Evolutionary conservation across 306 rosid species (phyloP).

Genomic region (Corylus americana): DNA sequence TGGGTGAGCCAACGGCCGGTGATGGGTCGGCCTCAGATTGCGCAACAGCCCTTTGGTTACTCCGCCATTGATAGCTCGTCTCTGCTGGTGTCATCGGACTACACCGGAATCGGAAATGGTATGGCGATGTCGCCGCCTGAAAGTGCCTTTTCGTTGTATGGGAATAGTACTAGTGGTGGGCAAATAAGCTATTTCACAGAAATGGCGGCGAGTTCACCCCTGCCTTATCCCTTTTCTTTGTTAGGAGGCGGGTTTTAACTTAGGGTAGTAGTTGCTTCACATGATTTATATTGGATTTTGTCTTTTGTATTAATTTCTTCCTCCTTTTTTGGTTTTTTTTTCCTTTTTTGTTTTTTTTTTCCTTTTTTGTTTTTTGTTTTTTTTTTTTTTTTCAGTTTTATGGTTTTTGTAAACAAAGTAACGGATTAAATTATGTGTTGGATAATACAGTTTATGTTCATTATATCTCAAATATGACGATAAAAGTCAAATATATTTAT

Average conservation of each 20-base stretch:
- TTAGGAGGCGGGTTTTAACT: conserved; percentile 72
- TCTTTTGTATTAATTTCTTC: conserved; percentile 24
- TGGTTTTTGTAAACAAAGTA: too few species aligned
- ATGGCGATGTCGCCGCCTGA: conserved; percentile 24
- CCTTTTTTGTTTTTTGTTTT: too few species aligned
- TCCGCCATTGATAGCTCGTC: conserved; percentile 22
- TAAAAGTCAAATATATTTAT: too few species aligned
- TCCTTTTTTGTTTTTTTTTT: neutral
- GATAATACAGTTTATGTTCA: too few species aligned
- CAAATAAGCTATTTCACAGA: conserved; percentile 43
- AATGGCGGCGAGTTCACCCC: conserved; percentile 48
- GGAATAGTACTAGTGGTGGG: conserved; percentile 19
- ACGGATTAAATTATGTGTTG: too few species aligned
- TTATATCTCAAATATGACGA: too few species aligned
- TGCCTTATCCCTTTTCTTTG: conserved; percentile 93
- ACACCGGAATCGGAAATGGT: neutral
- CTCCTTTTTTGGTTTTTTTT: neutral
- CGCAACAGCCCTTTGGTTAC: conserved; percentile 23
- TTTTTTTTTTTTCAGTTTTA: too few species aligned
- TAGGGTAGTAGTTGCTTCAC: conserved; percentile 22
- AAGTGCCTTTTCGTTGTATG: conserved; percentile 19
- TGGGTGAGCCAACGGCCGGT: conserved; percentile 36
- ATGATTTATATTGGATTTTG: conserved; percentile 37
- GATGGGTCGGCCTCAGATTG: conserved; percentile 7
- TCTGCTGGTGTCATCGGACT: conserved; percentile 22